A percentile compares a stretch with the other conserved stretches of the same genome.
These are phyloP conservation scores for Aspergillus amoenus DNA, from an alignment of 2,329 filamentous ascomycete species.

Conservation along the genomic window DNA sequence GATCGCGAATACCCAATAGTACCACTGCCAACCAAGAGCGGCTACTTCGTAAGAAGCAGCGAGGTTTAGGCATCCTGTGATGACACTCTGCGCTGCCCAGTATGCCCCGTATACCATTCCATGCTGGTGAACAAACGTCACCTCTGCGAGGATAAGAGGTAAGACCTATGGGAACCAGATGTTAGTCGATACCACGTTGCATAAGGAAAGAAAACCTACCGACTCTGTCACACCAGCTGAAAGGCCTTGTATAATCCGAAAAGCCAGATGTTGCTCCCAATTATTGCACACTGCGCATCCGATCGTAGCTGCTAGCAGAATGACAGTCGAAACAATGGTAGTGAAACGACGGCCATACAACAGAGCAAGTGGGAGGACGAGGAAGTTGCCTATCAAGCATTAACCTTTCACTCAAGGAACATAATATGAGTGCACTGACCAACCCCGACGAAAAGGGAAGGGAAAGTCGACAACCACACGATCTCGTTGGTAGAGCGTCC, in stretches of 20 bases:
- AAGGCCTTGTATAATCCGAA: slow-evolving; percentile 38
- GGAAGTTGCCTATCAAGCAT: slow-evolving; percentile 28
- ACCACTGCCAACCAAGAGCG: slow-evolving; percentile 42
- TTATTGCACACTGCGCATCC: slow-evolving; percentile 33
- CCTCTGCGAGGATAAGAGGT: slow-evolving; percentile 41
- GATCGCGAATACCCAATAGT: slow-evolving; percentile 43
- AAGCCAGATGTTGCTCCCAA: slow-evolving; percentile 38
- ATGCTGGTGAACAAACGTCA: slow-evolving; percentile 43
- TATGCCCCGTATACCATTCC: slow-evolving; percentile 39
- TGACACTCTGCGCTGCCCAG: slow-evolving; percentile 40
- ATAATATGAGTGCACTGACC: slow-evolving; percentile 21
- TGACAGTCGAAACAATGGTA: slow-evolving; percentile 31
- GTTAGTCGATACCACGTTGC: neutral
- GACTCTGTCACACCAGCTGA: slow-evolving; percentile 43
- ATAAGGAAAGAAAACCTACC: slow-evolving; percentile 5
- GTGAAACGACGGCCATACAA: slow-evolving; percentile 40
- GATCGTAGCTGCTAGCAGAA: slow-evolving; percentile 35
- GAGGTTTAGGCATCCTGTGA: slow-evolving; percentile 34
- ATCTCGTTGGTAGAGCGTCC: slow-evolving; percentile 30
- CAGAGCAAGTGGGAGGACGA: slow-evolving; percentile 42
- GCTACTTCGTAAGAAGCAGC: slow-evolving; percentile 37
- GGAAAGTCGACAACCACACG: slow-evolving; percentile 38
- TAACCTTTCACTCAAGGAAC: neutral
- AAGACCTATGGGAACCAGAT: slow-evolving; percentile 25
- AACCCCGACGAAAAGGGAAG: slow-evolving; percentile 41